These are phyloP conservation scores for Iris pallida DNA, from an alignment of 116 monocot species.

Conservation along the genomic window DNA sequence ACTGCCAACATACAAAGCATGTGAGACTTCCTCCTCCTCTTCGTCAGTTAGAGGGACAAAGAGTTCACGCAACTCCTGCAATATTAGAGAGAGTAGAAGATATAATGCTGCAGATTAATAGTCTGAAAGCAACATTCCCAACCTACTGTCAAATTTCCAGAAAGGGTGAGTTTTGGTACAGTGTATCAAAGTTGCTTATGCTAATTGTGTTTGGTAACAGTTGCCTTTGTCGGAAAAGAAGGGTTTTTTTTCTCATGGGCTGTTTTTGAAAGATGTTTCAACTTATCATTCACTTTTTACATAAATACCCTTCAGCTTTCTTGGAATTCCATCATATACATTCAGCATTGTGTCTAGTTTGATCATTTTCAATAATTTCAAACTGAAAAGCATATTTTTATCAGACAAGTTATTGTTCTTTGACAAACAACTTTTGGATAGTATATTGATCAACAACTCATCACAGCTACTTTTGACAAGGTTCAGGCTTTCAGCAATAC, in stretches of 20 bases:
- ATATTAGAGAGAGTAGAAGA: background rate
- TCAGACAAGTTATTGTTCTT: background rate
- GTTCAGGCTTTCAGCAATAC: background rate
- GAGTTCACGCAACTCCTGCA: constrained; percentile 28
- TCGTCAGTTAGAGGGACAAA: constrained; percentile 40
- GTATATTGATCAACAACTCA: background rate
- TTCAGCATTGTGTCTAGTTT: too few relatives aligned
- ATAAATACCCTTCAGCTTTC: too few relatives aligned
- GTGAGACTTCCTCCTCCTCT: constrained; percentile 30
- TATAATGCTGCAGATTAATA: too few relatives aligned
- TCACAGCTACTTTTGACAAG: background rate
- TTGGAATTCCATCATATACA: too few relatives aligned
- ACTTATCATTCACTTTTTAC: too few relatives aligned
- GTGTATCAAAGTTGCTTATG: background rate
- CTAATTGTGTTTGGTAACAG: background rate
- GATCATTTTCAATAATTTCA: too few relatives aligned
- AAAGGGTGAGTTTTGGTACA: background rate
- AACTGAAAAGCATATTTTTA: too few relatives aligned
- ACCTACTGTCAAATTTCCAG: background rate
- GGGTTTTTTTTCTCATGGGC: too few relatives aligned
- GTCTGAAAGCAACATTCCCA: too few relatives aligned
- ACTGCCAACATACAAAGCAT: constrained; percentile 25
- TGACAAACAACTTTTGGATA: background rate
- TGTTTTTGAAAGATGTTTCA: too few relatives aligned
- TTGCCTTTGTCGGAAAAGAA: too few relatives aligned